phyloP scores from a whole-genome alignment of 164 flowering plant species.

The Sextonia rubra region DNA sequence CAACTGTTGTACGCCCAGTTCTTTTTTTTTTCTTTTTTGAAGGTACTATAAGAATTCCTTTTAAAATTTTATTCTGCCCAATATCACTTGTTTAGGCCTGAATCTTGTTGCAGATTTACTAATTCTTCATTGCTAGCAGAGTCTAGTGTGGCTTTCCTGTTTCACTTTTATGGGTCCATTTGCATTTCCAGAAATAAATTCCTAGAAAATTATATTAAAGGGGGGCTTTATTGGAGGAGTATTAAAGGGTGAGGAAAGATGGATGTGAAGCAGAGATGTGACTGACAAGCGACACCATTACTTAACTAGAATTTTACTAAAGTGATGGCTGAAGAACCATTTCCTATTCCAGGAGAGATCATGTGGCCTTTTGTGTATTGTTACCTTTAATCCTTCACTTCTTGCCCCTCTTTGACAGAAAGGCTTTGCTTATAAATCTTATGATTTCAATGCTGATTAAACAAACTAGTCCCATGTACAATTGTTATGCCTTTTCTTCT shows the following conservation, averaged over 20 bases:
- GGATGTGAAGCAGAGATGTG: not conserved
- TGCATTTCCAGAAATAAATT: not conserved
- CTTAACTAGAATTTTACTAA: not conserved
- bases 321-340: not conserved
- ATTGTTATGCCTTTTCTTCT: too few species aligned
- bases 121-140: not conserved
- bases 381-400: too few species aligned
- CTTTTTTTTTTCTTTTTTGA: too few species aligned
- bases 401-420: too few species aligned
- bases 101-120: not conserved
- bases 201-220: not conserved
- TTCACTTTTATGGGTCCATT: not conserved
- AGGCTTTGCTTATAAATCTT: too few species aligned
- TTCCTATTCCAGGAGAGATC: not conserved
- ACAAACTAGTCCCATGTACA: too few species aligned
- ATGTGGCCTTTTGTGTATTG: not conserved
- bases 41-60: not conserved
- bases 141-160: not conserved
- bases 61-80: not conserved
- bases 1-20: not conserved
- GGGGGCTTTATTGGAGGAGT: not conserved
- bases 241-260: not conserved
- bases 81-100: not conserved
- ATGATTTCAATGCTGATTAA: too few species aligned
- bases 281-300: not conserved